phyloP scores from a whole-genome alignment of 164 flowering plant species.

The Vitis riparia region DNA sequence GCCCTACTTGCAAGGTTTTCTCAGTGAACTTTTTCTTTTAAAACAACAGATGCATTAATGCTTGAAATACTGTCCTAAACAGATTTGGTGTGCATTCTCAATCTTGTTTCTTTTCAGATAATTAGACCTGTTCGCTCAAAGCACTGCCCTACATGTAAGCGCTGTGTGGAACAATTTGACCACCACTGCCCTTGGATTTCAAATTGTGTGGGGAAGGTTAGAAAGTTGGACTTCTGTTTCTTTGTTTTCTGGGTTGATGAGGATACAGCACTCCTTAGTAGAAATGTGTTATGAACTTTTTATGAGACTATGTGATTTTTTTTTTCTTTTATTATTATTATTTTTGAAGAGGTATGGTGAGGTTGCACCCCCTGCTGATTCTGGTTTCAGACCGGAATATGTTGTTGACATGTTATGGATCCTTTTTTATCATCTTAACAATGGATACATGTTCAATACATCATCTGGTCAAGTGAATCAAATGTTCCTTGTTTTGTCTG shows the following conservation, averaged over 20 bases:
- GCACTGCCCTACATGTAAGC: conserved; percentile 87
- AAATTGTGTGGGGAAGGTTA: conserved; percentile 96
- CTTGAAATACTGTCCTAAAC: conserved; percentile 2
- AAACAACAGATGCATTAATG: neutral
- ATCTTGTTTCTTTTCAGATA: conserved; percentile 47
- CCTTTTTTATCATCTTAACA: no score
- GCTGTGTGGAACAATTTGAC: conserved; percentile 95
- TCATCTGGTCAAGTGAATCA: no score
- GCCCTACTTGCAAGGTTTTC: conserved; percentile 96
- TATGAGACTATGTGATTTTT: neutral
- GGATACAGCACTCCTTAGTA: no score
- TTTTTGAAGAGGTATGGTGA: neutral
- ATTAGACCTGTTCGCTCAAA: conserved; percentile 95
- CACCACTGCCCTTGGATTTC: conserved; percentile 99
- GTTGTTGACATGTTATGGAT: no score
- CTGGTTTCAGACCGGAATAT: no score
- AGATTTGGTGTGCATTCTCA: neutral
- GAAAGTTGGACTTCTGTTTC: neutral
- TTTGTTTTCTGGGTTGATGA: neutral
- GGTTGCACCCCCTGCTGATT: no score
- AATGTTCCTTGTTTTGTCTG: no score
- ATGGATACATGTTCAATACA: no score
- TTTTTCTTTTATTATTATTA: neutral
- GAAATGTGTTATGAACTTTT: no score
- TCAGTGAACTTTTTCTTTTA: neutral